These are phyloP conservation scores for Dothistroma pini DNA, from an alignment of 2,329 filamentous ascomycete species.

Conservation along the genomic window DNA sequence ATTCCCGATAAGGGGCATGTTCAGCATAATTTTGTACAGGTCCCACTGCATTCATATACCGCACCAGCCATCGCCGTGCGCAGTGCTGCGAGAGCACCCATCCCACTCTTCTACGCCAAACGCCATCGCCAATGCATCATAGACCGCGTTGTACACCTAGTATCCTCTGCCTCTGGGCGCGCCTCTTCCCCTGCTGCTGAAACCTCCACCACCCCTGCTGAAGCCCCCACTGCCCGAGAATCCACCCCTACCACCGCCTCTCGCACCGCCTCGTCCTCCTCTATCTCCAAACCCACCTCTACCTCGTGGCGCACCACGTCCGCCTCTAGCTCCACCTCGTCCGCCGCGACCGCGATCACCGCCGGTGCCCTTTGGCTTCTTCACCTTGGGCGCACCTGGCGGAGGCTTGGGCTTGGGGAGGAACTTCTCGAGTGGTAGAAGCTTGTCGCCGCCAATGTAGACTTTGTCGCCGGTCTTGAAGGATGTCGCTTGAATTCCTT, in stretches of 20 bases:
- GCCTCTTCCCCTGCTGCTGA: conserved; percentile 22
- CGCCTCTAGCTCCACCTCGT: conserved; percentile 30
- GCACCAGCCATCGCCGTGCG: background rate
- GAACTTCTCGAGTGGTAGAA: conserved; percentile 93
- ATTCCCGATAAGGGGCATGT: background rate
- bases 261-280: conserved; percentile 41
- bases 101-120: conserved; percentile 11
- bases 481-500: conserved; percentile 89
- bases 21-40: background rate
- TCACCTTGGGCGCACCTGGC: conserved; percentile 62
- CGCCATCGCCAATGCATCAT: conserved; percentile 19
- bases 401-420: conserved; percentile 84
- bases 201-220: conserved; percentile 16
- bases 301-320: conserved; percentile 53
- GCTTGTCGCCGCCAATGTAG: conserved; percentile 83
- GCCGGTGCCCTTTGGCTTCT: conserved; percentile 62
- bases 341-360: conserved; percentile 37
- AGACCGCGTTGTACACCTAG: conserved; percentile 15
- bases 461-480: conserved; percentile 98
- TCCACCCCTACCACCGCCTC: conserved; percentile 42
- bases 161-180: conserved; percentile 33
- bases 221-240: conserved; percentile 32
- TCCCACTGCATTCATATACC: background rate
- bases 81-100: background rate
- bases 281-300: conserved; percentile 53